A percentile compares a stretch with the other conserved stretches of the same genome.
Evolutionary conservation across 495 filamentous ascomycete genomes (phyloP).

Genomic region (Penicillium cinerascens): DNA sequence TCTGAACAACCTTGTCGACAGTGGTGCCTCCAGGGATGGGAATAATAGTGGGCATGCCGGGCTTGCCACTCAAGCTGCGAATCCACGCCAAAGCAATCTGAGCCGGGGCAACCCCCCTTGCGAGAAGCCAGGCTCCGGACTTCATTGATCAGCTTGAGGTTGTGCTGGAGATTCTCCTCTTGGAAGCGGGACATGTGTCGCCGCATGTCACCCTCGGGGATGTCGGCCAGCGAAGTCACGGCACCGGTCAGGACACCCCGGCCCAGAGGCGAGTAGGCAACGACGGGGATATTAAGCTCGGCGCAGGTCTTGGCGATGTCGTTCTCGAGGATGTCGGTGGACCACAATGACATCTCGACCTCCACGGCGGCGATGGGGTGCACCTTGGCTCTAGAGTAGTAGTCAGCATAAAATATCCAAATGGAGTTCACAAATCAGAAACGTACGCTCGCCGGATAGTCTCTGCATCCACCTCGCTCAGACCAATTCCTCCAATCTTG

Average conservation of each 20-base stretch:
- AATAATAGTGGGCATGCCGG: constrained; percentile 67
- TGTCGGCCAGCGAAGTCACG: constrained; percentile 56
- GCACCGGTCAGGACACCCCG: constrained; percentile 56
- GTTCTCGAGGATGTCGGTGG: constrained; percentile 66
- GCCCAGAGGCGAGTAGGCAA: constrained; percentile 63
- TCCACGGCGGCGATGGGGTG: constrained; percentile 73
- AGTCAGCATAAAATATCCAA: constrained; percentile 13
- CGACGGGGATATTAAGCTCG: constrained; percentile 65
- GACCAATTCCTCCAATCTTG: constrained; percentile 71
- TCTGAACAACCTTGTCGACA: constrained; percentile 44
- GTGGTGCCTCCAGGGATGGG: constrained; percentile 74
- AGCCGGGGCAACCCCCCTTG: constrained; percentile 67
- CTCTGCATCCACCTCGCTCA: constrained; percentile 69
- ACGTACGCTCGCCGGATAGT: constrained; percentile 68
- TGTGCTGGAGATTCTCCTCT: constrained; percentile 65
- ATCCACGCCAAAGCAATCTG: constrained; percentile 82
- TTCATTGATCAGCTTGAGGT: constrained; percentile 65
- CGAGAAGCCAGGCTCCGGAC: constrained; percentile 62
- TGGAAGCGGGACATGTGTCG: constrained; percentile 59
- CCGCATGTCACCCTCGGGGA: constrained; percentile 58
- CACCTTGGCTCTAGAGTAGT: constrained; percentile 46
- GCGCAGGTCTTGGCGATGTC: constrained; percentile 69
- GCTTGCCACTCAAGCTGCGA: constrained; percentile 47
- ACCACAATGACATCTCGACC: constrained; percentile 72
- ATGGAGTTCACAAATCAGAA: neutral